A percentile compares a stretch with the other conserved stretches of the same genome.
Evolutionary conservation across 345 rosid species (phyloP).

Genomic region (Pugionium cornutum): DNA sequence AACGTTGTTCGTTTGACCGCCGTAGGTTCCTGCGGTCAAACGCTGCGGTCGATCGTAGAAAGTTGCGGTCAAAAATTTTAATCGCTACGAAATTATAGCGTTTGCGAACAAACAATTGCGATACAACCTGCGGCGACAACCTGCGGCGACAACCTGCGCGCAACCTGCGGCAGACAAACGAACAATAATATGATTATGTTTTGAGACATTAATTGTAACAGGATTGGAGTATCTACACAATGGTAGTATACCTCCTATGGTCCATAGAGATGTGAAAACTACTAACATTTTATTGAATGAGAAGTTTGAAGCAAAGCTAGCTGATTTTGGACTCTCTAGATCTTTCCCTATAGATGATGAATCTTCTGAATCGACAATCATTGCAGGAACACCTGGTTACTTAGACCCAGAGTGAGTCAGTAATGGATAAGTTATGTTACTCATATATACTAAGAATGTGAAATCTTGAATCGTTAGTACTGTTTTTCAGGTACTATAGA

Average conservation of each 20-base stretch:
- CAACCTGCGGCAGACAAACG: too few species aligned
- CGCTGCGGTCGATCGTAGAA: too few species aligned
- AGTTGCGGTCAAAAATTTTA: too few species aligned
- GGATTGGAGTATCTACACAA: slow-evolving; percentile 65
- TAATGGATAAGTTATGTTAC: neutral
- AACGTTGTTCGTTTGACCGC: too few species aligned
- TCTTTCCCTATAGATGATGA: slow-evolving; percentile 38
- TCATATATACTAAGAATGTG: neutral
- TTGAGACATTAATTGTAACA: slow-evolving; percentile 17
- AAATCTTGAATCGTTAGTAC: neutral
- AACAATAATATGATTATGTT: too few species aligned
- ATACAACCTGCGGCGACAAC: too few species aligned
- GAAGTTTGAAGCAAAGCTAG: slow-evolving; percentile 53
- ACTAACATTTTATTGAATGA: slow-evolving; percentile 58
- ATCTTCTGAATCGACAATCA: slow-evolving; percentile 41
- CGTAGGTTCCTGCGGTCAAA: too few species aligned
- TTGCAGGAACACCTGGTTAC: slow-evolving; percentile 60
- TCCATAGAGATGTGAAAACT: slow-evolving; percentile 58
- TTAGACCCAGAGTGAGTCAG: slow-evolving; percentile 53
- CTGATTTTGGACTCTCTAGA: slow-evolving; percentile 65
- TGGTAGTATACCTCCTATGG: slow-evolving; percentile 57
- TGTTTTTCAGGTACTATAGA: slow-evolving; percentile 31
- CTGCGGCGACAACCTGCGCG: too few species aligned
- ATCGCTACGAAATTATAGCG: too few species aligned
- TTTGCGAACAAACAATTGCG: too few species aligned